Percentiles rank a stretch among this genome's conserved stretches.
phyloP scores from a whole-genome alignment of 495 filamentous ascomycete species.

The Aspergillus olivimuriae region DNA sequence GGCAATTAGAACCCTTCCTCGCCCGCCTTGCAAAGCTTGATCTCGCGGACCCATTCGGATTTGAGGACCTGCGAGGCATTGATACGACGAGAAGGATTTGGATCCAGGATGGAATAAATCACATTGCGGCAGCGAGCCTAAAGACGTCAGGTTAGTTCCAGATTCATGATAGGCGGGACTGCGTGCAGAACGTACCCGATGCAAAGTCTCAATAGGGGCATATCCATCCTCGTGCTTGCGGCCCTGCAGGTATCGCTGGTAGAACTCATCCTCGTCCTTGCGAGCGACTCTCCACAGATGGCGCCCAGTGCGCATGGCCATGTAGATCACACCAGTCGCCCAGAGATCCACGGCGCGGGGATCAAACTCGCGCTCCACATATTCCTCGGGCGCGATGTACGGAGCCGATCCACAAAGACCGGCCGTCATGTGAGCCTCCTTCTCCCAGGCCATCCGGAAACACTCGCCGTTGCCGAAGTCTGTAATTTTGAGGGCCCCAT shows the following conservation, averaged over 20 bases:
- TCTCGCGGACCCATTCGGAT: constrained; percentile 97
- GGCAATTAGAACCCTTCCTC: constrained; percentile 80
- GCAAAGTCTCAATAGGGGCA: constrained; percentile 89
- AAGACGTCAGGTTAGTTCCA: constrained; percentile 28
- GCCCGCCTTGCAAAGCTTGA: constrained; percentile 91
- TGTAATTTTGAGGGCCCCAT: constrained; percentile 94
- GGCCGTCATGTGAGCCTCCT: constrained; percentile 94
- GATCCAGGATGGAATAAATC: constrained; percentile 96
- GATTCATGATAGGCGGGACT: constrained; percentile 4
- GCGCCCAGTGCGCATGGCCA: constrained; percentile 97
- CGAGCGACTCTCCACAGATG: constrained; percentile 95
- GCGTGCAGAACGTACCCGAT: constrained; percentile 65
- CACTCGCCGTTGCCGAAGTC: constrained; percentile 99
- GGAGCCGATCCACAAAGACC: constrained; percentile 94
- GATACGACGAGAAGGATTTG: constrained; percentile 83
- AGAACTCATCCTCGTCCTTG: constrained; percentile 96
- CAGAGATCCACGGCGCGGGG: constrained; percentile 95
- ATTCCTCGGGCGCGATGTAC: constrained; percentile 97
- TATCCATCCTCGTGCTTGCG: constrained; percentile 92
- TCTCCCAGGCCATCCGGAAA: constrained; percentile 99
- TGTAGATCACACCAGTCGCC: constrained; percentile 98
- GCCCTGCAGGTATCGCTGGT: constrained; percentile 85
- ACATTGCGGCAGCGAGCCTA: constrained; percentile 97
- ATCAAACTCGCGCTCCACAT: constrained; percentile 90
- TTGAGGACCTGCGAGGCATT: constrained; percentile 94